Conservation (phyloP, 2,329 filamentous ascomycete genomes). For the Bipolaris sorokiniana region DNA sequence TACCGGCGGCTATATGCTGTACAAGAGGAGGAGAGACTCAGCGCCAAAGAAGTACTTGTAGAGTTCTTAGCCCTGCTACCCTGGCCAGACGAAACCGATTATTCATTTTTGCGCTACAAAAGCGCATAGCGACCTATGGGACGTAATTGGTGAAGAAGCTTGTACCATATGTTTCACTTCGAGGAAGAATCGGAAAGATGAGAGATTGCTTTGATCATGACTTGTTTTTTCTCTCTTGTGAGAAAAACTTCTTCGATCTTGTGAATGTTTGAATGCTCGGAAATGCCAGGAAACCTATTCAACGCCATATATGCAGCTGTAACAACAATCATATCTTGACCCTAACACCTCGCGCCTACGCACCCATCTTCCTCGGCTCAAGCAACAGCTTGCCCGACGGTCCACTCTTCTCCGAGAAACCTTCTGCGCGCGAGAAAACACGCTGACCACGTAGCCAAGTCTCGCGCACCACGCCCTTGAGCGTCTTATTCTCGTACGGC, state of each 20-base stretch:
- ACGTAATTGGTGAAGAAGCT: no score
- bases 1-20: conserved; percentile 71
- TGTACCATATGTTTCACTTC: no score
- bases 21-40: conserved; percentile 77
- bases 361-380: conserved; percentile 51
- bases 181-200: no score
- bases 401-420: conserved; percentile 65
- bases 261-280: no score
- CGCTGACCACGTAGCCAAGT: conserved; percentile 82
- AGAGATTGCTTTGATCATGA: no score
- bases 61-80: background rate
- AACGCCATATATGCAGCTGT: conserved; percentile 10
- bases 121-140: no score
- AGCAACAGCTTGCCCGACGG: conserved; percentile 59
- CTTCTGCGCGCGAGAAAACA: conserved; percentile 73
- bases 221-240: no score
- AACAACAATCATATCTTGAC: background rate
- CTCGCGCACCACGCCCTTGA: conserved; percentile 79
- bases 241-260: no score
- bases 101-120: background rate
- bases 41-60: conserved; percentile 92
- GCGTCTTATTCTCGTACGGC: conserved; percentile 81
- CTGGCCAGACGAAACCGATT: no score
- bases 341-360: background rate
- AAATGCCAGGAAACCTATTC: no score